Evolutionary conservation across 768 basidiomycete species (phyloP).

Genomic region (Lentinula guzmanii): DNA sequence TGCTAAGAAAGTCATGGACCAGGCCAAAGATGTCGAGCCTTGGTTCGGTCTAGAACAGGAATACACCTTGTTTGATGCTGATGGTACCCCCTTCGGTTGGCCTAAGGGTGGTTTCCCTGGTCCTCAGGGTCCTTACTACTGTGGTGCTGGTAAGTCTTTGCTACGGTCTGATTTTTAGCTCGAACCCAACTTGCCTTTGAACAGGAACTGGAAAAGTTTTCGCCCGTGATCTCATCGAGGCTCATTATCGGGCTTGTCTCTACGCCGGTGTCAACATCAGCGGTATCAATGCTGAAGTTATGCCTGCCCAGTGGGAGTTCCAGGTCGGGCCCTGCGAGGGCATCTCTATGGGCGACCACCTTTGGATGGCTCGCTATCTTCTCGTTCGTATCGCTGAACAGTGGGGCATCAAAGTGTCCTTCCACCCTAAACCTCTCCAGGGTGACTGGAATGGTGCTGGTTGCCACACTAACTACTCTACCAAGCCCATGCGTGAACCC

Average conservation of each 20-base stretch:
- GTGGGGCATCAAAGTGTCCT: slow-evolving; percentile 95
- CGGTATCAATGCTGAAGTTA: slow-evolving; percentile 99
- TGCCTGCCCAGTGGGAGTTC: slow-evolving; percentile 99
- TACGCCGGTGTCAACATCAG: slow-evolving; percentile 96
- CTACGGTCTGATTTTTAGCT: background rate
- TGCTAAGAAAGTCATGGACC: slow-evolving; percentile 93
- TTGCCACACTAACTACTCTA: slow-evolving; percentile 97
- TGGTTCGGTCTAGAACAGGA: slow-evolving; percentile 99
- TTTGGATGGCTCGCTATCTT: slow-evolving; percentile 98
- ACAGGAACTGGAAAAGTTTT: slow-evolving; percentile 95
- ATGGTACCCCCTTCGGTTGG: slow-evolving; percentile 91
- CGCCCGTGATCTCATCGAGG: slow-evolving; percentile 97
- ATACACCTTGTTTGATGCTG: slow-evolving; percentile 94
- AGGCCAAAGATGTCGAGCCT: slow-evolving; percentile 70
- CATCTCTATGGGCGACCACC: slow-evolving; percentile 97
- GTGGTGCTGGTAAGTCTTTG: slow-evolving; percentile 79
- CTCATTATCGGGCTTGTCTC: slow-evolving; percentile 96
- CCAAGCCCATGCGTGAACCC: slow-evolving; percentile 87
- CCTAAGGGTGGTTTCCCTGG: slow-evolving; percentile 99
- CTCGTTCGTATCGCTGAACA: slow-evolving; percentile 95
- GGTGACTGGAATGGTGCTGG: slow-evolving; percentile 99
- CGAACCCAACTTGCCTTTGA: slow-evolving; percentile 9
- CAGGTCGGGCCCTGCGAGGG: slow-evolving; percentile 98
- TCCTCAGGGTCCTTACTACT: slow-evolving; percentile 99
- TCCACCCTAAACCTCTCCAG: slow-evolving; percentile 97